Evolutionary conservation across 495 filamentous ascomycete genomes (phyloP), one percentile per base, ranked within the genome.

Genomic region (Lophium mytilinum): DNA sequence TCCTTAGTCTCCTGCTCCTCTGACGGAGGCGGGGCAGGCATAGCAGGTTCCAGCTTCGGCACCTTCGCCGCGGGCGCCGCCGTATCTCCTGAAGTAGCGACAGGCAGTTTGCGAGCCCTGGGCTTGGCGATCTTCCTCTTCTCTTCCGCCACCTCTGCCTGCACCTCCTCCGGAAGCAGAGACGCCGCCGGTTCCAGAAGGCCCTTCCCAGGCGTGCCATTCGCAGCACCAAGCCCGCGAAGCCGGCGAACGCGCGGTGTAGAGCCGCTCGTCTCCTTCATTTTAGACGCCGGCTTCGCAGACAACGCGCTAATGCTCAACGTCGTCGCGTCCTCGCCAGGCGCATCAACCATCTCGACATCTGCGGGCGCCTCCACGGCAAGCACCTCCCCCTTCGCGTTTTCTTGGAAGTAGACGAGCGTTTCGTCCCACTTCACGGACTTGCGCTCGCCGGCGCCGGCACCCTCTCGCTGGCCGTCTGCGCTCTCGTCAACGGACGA

Each of bases 141-240:
- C 30, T 62, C 59, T 0, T 66, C 63, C 39, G 18, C n/a, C 3
- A 59, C 37, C n/a, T 58, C 59, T 15, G 48, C 43, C 39, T 36
- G 24, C 3, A 59, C 37, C n/a, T 58, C 59, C 14, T 40, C 43
- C 1, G 63, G 59, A 4, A 60, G 52, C 4, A 60, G 19, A 37
- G 51, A 61, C 4, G 57, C 45, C 4, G 57, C 45, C 35, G 61
- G 57, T 9, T 42, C 59, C 3, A 66, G 48, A 41, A 66, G 63
- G n/a, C 52, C 60, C 36, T 66, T 66, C 1, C 60, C 64, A 24
- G 64, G 64, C 0, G 64, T 66, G 1, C 64, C 64, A 34, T 66
- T 63, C 14, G 57, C 45, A 14, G 64, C 50, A 9, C 64, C 64
- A 4, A 66, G 55, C 14, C 53, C 57, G 7, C 57, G 48, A 5